phyloP scores from a whole-genome alignment of 139 green algal species.

The Picochlorum sp. region DNA sequence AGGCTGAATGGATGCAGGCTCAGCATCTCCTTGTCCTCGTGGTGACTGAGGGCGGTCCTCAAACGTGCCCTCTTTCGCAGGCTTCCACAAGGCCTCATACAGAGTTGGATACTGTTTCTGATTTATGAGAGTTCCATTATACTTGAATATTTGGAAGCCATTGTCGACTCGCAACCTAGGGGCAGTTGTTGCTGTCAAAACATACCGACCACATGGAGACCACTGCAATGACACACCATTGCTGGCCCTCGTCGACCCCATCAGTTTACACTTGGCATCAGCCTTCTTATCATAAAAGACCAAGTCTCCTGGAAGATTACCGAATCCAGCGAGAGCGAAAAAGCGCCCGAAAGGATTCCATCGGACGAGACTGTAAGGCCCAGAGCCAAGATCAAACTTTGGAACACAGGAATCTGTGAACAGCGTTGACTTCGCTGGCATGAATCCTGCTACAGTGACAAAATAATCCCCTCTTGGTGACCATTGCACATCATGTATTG shows the following conservation, averaged over 20 bases:
- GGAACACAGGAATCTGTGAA: conserved; percentile 64
- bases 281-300: conserved; percentile 76
- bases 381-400: conserved; percentile 40
- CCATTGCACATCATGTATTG: conserved; percentile 95
- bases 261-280: conserved; percentile 66
- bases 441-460: conserved; percentile 47
- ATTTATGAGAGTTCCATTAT: conserved; percentile 54
- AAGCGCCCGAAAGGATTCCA: conserved; percentile 84
- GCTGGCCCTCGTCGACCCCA: conserved; percentile 47
- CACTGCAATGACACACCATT: conserved; percentile 66
- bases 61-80: conserved; percentile 27
- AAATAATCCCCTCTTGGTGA: conserved; percentile 77
- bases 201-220: conserved; percentile 72
- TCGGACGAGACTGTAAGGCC: conserved; percentile 71
- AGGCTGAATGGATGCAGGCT: conserved; percentile 10
- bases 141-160: conserved; percentile 66
- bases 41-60: conserved; percentile 60
- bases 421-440: conserved; percentile 73
- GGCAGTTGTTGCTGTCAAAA: conserved; percentile 77
- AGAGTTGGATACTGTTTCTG: conserved; percentile 51
- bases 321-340: conserved; percentile 71
- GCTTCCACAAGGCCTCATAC: conserved; percentile 63
- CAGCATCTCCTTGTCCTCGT: conserved; percentile 21
- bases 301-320: conserved; percentile 85
- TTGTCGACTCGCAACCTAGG: conserved; percentile 95